Evolutionary conservation across 2,329 filamentous ascomycete genomes (phyloP).

Genomic region (Fusarium tjaetaba): DNA sequence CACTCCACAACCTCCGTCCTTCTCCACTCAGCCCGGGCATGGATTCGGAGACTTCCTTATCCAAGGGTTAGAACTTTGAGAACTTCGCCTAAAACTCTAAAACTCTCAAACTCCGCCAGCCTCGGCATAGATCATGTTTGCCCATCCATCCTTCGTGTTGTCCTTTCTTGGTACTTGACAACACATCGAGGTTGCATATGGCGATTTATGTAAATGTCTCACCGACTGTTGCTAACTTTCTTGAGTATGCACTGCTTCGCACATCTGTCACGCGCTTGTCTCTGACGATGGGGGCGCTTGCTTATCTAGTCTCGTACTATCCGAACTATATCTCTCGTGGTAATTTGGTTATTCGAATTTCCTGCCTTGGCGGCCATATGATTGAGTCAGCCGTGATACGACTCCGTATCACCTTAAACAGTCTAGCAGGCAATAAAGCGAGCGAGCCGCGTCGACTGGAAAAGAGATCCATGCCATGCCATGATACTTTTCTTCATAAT

Average conservation of each 20-base stretch:
- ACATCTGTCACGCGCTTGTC: constrained; percentile 18
- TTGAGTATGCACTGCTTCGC: constrained; percentile 3
- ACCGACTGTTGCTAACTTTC: constrained; percentile 22
- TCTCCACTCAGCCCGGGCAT: constrained; percentile 4
- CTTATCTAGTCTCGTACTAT: constrained; percentile 15
- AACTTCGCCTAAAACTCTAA: constrained; percentile 42
- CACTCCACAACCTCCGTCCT: constrained; percentile 2
- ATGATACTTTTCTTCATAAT: constrained; percentile 2
- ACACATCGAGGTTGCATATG: constrained; percentile 1
- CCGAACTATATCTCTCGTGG: constrained; percentile 16
- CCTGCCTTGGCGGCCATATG: not conserved
- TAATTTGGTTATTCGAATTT: constrained; percentile 14
- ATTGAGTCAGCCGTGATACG: constrained; percentile 31
- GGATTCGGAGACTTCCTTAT: not conserved
- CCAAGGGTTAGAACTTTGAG: not conserved
- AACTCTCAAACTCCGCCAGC: constrained; percentile 5
- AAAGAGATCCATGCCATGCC: not conserved
- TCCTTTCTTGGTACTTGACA: constrained; percentile 4
- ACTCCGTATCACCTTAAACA: not conserved
- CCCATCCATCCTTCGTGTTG: not conserved
- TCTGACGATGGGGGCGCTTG: constrained; percentile 17
- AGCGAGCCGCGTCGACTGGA: not conserved
- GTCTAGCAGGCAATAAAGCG: not conserved
- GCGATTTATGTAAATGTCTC: constrained; percentile 6
- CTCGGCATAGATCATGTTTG: constrained; percentile 11